Base-by-base conservation (phyloP, 805 yeast species). In the Wickerhamiella brachini region DNA sequence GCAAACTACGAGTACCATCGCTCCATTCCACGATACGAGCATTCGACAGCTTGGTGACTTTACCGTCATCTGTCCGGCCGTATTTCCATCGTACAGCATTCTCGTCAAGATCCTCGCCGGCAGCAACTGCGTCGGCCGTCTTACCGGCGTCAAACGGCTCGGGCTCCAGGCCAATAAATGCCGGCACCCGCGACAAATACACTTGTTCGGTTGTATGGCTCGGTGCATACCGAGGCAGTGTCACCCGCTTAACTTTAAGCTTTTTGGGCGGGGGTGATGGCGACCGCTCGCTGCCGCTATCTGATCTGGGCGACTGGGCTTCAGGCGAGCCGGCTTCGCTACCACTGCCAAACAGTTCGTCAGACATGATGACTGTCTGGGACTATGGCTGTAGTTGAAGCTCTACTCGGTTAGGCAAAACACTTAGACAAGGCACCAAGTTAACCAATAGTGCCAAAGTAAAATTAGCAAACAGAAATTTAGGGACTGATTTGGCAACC, bases 71-170 rank as follows among this genome's bases (percentile, higher is more conserved):
- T 17, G 57, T 54, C 53, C 83, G 78, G 15, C 87, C 83, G 65
- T 89, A 90, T 67, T 95, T 79, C 98, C 98, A 93, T 62, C 98
- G 78, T 34, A 93, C 73, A 0, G 96, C 87, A 65, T 88, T 90
- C 61, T 85, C 88, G 55, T 82, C 86, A 42, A 55, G 49, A 51
- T 78, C 73, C 34, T 83, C 68, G 60, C 78, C 78, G 54, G 59
- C 47, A 22, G 64, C 58, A 3, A 66, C 68, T 51, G 67, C 76
- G 56, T 62, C 67, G 42, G 31, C 54, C 34, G 53, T 9, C 54
- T 57, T 58, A 8, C 60, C 56, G 22, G 57, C 58, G 57, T 88
- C 94, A 66, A 90, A 93, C 39, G 95, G 95, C 54, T 78, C 77
- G 1, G 96, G 84, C 54, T 88, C 94, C 34, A 89, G 79, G 50